Base-by-base conservation (phyloP, 2,329 filamentous ascomycete genomes). In the Cryphonectria carpinicola region DNA sequence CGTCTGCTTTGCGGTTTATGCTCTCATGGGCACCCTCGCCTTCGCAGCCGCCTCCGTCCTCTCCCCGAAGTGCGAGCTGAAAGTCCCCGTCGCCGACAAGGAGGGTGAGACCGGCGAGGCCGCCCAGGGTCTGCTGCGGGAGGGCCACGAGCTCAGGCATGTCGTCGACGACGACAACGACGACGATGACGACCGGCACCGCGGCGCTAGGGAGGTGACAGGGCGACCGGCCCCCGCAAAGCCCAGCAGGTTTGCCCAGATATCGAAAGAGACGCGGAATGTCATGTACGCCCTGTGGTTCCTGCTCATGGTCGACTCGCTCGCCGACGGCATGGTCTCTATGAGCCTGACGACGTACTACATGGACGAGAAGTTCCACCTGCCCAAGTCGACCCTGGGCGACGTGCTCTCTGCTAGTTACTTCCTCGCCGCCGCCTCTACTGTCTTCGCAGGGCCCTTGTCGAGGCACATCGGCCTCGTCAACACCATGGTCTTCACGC, bases 271-370 rank as follows among this genome's bases (percentile, higher is more conserved):
- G 19, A 90, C 89, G 0, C 83, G 86, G 17, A 83, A 81, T 1
- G 83, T 88, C 75, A 90, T 92, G 85, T 87, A 87, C 78, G 87
- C 88, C 66, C 81, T 92, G 4, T 92, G 89, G 88, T 85, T 90
- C 71, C 83, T 92, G 10, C 83, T 92, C 13, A 84, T 86, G 32
- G 81, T 92, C 35, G 90, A 92, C 78, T 89, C 88, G 2, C 81
- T 91, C 13, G 88, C 89, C 19, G 89, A 91, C 74, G 89, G 89
- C 35, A 91, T 92, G 87, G 84, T 86, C n/a, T 83, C 82, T 4
- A 86, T 87, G 74, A 83, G 86, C 1, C 74, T 89, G 41, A 90
- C 87, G 0, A 87, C 84, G 14, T 90, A 89, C 76, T 90, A 86
- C 78, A 80, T 89, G 67, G 86, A 88, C 73, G 76, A 79, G 62